Conservation (phyloP, 352 stramenopile species). For the Pythium phragmiticola region DNA sequence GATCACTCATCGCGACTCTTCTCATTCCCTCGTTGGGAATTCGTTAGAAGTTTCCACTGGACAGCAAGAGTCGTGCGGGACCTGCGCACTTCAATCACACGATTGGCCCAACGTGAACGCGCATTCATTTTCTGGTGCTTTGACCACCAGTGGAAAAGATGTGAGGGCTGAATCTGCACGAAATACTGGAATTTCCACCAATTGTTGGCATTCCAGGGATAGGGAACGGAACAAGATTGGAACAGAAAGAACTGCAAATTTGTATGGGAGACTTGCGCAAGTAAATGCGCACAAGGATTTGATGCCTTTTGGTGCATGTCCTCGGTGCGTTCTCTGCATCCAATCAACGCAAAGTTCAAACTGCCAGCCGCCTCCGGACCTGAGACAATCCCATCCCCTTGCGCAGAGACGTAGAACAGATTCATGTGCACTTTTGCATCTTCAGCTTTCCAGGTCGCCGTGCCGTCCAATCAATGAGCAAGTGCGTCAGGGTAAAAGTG, state of each 20-base stretch:
- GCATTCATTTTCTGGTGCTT: slow-evolving; percentile 25
- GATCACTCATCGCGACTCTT: slow-evolving; percentile 5
- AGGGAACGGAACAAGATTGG: background rate
- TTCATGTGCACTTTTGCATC: slow-evolving; percentile 14
- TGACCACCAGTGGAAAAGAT: slow-evolving; percentile 19
- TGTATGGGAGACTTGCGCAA: slow-evolving; percentile 11
- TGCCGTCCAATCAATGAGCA: background rate
- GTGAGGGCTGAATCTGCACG: slow-evolving; percentile 13
- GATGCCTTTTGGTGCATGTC: slow-evolving; percentile 5
- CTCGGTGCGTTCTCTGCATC: background rate
- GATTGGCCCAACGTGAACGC: slow-evolving; percentile 8
- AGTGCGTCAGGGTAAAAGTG: too few relatives aligned
- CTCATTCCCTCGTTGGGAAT: slow-evolving; percentile 2
- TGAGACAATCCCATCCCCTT: slow-evolving; percentile 24
- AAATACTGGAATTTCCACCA: slow-evolving; percentile 23
- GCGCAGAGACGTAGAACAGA: slow-evolving; percentile 17
- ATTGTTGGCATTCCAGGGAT: slow-evolving; percentile 14
- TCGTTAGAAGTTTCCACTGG: slow-evolving; percentile 11
- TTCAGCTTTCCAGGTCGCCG: background rate
- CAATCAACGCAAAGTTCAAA: slow-evolving; percentile 2
- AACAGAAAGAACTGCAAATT: slow-evolving; percentile 9
- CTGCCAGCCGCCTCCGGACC: background rate
- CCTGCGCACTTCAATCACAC: slow-evolving; percentile 20
- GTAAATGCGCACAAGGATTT: background rate
- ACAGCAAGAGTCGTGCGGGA: slow-evolving; percentile 6